Conservation (phyloP, 495 filamentous ascomycete genomes). For the Lasiosphaeriaceae sp. region DNA sequence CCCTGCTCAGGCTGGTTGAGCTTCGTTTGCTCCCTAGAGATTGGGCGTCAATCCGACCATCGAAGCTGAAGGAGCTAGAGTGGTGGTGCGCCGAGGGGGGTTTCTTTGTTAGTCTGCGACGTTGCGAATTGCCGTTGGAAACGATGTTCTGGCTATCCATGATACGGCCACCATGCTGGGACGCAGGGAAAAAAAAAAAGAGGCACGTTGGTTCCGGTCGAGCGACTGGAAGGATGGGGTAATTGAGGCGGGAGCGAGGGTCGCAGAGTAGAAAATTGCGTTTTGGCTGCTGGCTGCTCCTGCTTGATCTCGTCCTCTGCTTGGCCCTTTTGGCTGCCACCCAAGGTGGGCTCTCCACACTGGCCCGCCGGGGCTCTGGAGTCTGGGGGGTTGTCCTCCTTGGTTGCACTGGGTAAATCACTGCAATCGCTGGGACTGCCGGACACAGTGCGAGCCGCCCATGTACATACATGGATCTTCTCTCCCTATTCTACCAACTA, state of each 20-base stretch:
- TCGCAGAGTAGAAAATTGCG: constrained; percentile 26
- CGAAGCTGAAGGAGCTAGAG: constrained; percentile 37
- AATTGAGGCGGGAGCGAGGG: constrained; percentile 26
- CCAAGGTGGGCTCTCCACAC: constrained; percentile 16
- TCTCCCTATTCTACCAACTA: neutral
- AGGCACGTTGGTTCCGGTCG: constrained; percentile 16
- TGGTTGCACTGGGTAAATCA: constrained; percentile 13
- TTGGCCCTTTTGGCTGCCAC: constrained; percentile 27
- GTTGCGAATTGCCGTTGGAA: constrained; percentile 37
- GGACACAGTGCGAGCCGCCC: constrained; percentile 25
- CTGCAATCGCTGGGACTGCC: constrained; percentile 6
- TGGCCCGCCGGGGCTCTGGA: neutral
- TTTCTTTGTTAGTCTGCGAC: constrained; percentile 54
- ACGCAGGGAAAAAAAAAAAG: constrained; percentile 17
- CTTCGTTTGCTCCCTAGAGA: constrained; percentile 52
- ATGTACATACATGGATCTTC: too few species aligned
- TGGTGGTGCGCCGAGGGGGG: constrained; percentile 41
- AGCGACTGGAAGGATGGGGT: constrained; percentile 26
- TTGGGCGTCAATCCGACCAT: constrained; percentile 49
- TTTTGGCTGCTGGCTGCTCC: constrained; percentile 20
- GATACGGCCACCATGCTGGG: constrained; percentile 21
- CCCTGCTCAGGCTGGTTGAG: constrained; percentile 58
- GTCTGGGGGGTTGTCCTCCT: neutral
- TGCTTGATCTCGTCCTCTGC: constrained; percentile 20
- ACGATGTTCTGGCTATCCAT: constrained; percentile 40